phyloP scores from a whole-genome alignment of 345 rosid species.

The Gossypium rotundifolium region DNA sequence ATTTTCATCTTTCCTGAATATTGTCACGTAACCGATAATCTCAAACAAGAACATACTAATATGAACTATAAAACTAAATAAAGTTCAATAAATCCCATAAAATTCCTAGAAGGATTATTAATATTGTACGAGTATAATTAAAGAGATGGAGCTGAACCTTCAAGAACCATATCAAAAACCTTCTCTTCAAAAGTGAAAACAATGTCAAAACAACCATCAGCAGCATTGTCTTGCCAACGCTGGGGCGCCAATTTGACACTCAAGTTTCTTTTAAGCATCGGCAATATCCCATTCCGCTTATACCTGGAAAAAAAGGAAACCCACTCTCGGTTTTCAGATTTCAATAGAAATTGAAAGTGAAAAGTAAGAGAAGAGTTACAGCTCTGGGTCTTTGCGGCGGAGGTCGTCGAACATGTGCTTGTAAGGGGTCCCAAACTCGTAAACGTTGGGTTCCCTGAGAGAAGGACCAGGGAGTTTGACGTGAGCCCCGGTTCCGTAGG shows the following conservation, averaged over 20 bases:
- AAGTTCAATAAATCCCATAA: no score
- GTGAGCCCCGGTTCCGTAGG: conserved; percentile 92
- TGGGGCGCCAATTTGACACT: conserved; percentile 81
- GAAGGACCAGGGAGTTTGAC: conserved; percentile 92
- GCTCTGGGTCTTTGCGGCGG: conserved; percentile 90
- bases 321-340: not conserved
- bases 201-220: conserved; percentile 76
- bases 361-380: conserved; percentile 36
- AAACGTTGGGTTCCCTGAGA: conserved; percentile 79
- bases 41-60: not conserved
- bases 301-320: conserved; percentile 36
- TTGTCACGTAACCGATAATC: not conserved
- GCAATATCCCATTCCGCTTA: conserved; percentile 90
- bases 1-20: not conserved
- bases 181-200: conserved; percentile 86
- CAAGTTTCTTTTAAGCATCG: conserved; percentile 86
- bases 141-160: conserved; percentile 40
- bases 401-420: conserved; percentile 94
- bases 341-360: not conserved
- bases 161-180: conserved; percentile 83
- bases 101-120: no score
- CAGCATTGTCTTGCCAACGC: conserved; percentile 92
- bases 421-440: conserved; percentile 95
- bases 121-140: not conserved
- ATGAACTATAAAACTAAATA: not conserved